Base-by-base conservation (phyloP, 164 flowering plant species). In the Litsea cubeba region DNA sequence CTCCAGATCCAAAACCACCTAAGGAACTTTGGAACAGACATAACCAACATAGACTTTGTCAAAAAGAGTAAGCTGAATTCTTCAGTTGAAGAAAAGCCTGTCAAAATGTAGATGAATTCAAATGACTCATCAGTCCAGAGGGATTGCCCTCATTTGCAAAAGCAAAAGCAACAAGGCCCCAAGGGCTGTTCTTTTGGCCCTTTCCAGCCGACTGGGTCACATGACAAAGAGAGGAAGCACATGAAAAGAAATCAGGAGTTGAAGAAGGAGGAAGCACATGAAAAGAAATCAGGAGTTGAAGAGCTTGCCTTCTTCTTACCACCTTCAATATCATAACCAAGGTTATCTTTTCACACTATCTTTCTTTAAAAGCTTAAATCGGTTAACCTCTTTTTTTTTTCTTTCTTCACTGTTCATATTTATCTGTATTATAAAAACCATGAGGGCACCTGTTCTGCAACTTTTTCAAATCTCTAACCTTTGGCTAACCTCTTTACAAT, bases 281-380 rank as follows among this genome's bases (percentile, higher is more conserved):
- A 83, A 79, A 73, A 79, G 51, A 40, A 77, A 72, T 62, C 80
- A 82, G 66, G 95, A 96, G 73, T 88, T 87, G 91, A 97, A 91
- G 76, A 83, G 73, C 46, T 84, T 92, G 51, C 85, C 95, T 26
- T 68, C 87, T 54, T 76, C 85, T 1, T 80, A 79, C 70, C 85
- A 89, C 20, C 99, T 97, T 72, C 90, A 84, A 69, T 96, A 96
- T 81, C 95, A 88, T 70, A 94, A 94, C 77, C 95, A 91, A 88
- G 98, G 99, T 96, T 88, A 26, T 46, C 58, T n/a, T 14, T 8
- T 23, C 51, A 18, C 10, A 50, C 20, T 68, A 8, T 22, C 40
- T 32, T 46, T 3, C 58, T 12, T 68, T 46, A 51, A 51, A 3
- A 51, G 57, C 12, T 17, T 10, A 51, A 12, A 51, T 51, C 8